Percentiles rank a stretch among this genome's conserved stretches.
Evolutionary conservation across 2,329 filamentous ascomycete species (phyloP).

Genomic region (Ophiostoma sp.): DNA sequence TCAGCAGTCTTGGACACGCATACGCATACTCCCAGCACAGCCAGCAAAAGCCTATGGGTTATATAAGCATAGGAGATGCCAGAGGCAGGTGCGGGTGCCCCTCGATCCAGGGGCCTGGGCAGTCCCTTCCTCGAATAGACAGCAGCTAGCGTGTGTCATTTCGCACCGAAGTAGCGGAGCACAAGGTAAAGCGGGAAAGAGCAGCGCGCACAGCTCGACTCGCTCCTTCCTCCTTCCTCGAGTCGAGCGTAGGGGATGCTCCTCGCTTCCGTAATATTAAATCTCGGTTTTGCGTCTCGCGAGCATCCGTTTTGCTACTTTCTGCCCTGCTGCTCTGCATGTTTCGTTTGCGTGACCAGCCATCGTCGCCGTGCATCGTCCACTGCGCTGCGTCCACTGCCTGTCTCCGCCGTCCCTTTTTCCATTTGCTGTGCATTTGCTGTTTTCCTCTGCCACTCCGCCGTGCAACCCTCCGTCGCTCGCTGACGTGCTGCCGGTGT

Average conservation of each 20-base stretch:
- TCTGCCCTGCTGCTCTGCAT: neutral
- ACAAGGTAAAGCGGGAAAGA: conserved; percentile 3
- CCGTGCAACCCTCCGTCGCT: conserved; percentile 5
- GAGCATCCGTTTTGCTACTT: neutral
- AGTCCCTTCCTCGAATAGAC: neutral
- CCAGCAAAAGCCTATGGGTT: neutral
- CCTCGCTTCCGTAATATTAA: neutral
- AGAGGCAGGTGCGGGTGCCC: conserved; percentile 5
- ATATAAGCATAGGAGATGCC: conserved; percentile 1
- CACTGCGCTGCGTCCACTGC: neutral
- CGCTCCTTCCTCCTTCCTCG: neutral
- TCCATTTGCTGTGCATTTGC: conserved; percentile 1
- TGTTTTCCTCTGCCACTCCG: conserved; percentile 3
- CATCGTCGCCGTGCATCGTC: neutral
- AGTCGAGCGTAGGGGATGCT: neutral
- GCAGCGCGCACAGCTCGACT: neutral
- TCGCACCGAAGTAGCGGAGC: neutral
- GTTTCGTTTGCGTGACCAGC: neutral
- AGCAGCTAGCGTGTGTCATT: conserved; percentile 13
- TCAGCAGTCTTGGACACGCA: too few relatives aligned
- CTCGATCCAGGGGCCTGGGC: conserved; percentile 11
- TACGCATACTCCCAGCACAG: too few relatives aligned
- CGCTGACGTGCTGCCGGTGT: conserved; percentile 14
- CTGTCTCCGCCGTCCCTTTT: neutral
- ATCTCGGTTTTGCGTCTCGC: neutral